Base-by-base conservation (phyloP, 2,329 filamentous ascomycete genomes). In the Venturia nashicola region DNA sequence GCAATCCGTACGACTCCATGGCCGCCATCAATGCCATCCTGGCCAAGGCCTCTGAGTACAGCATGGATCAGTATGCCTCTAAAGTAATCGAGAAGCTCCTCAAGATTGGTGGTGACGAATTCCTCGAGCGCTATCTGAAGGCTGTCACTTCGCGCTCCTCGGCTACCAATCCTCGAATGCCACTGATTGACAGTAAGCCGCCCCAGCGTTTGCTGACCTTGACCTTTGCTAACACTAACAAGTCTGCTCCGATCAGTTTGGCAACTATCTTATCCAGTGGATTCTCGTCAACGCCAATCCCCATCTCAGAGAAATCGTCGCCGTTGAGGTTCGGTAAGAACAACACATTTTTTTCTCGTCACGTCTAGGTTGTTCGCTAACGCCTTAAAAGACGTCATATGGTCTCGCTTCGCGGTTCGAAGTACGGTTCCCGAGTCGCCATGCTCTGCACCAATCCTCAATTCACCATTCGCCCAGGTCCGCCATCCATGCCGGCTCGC, bases 1-100 rank as follows among this genome's bases (percentile, higher is more conserved):
- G 95, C 61, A 88, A 88, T 65, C 89, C 92, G 40, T 86, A 88
- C 48, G 95, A 99, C 76, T 92, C 93, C 70, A 93, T 88, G 76
- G 88, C 92, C 69, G 94, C 95, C 55, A 88, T 97, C 71, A 93
- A 99, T 69, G 93, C 97, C 75, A 93, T 99, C 71, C 88, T 99
- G 68, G 88, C 88, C 67, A 96, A 91, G 76, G 90, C 92, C 40
- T 89, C 91, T 18, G 92, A 97, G 76, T 99, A 97, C 77, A 97
- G 93, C 76, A 97, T 96, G 83, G 94, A 99, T 70, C 94, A 99
- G 72, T 99, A 97, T 73, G 95, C 94, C 54, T 99, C 94, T 66
- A 99, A 99, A 77, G 94, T 99, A 55, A 93, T 99, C 66, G 93
- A 99, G 78, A 99, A 99, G 78, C 99, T 94, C 71, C 85, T 99